Base-by-base conservation (phyloP, 2,329 filamentous ascomycete genomes). In the Trichoderma sp. region DNA sequence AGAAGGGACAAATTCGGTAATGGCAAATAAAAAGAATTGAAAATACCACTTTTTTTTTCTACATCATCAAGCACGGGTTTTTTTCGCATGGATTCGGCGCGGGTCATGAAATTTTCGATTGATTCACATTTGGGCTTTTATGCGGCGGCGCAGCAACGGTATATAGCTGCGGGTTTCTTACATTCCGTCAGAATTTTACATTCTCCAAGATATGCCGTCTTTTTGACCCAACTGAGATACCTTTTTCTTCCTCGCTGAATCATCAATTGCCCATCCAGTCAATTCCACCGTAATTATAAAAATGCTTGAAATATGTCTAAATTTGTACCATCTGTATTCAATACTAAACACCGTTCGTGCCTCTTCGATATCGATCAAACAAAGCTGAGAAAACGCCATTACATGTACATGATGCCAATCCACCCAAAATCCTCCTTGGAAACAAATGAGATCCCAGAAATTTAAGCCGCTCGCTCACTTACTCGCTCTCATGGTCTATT, bases 401-500 rank as follows among this genome's bases (percentile, higher is more conserved):
- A 29, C 53, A 60, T 57, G 3, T 57, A 65, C 62, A 65, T 40
- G 21, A 63, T 16, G 60, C 43, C 19, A n/a, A 24, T 63, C 47
- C 21, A 4, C 2, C 14, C 14, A 8, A 13, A 29, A 24, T 37
- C 14, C 14, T 16, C 5, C 4, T 13, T 10, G n/a, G 13, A 53
- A 37, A 47, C 16, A 11, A 53, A 27, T 52, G 31, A 21, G 13
- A 55, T 31, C 37, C 2, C 16, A 21, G 21, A 40, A n/a, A 16
- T n/a, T 21, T 33, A 56, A 43, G 40, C 52, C 21, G 27, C 53
- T 65, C 52, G 62, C 35, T 65, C n/a, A 13, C 37, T 8, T 21
- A 13, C 37, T 4, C 19, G 24, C 24, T 33, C 13, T 37, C 19
- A 16, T 27, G 13, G 16, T 19, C 72, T 68, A 92, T 82, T 93